A percentile compares a stretch with the other conserved stretches of the same genome.
These are phyloP conservation scores for Rhodotorula sp. DNA, from an alignment of 1,284 basidiomycete species.

Conservation along the genomic window DNA sequence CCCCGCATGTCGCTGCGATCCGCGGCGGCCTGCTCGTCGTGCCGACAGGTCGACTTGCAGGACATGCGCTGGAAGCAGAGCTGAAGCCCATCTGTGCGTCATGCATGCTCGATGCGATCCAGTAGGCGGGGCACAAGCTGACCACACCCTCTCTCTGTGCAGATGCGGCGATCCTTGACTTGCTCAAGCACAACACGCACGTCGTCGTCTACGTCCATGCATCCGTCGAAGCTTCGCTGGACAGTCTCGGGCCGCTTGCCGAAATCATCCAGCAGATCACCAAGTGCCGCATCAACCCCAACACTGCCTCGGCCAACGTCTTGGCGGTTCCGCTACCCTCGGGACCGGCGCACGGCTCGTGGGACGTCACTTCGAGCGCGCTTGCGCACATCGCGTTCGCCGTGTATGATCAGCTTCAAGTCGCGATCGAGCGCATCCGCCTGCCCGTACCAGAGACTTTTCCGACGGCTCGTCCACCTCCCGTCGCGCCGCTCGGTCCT, in stretches of 20 bases:
- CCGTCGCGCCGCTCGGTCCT: slow-evolving; percentile 4
- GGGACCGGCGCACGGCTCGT: slow-evolving; percentile 49
- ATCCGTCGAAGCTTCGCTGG: slow-evolving; percentile 48
- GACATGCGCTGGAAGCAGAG: slow-evolving; percentile 13
- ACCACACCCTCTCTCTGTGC: not conserved
- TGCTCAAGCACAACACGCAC: slow-evolving; percentile 18
- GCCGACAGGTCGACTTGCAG: slow-evolving; percentile 13
- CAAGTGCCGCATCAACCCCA: slow-evolving; percentile 9
- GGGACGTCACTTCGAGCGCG: slow-evolving; percentile 7
- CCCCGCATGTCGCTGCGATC: slow-evolving; percentile 7
- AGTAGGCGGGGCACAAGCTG: not conserved
- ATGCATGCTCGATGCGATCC: not conserved
- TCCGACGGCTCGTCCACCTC: slow-evolving; percentile 21
- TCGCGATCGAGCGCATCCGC: slow-evolving; percentile 60
- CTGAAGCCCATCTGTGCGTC: slow-evolving; percentile 32
- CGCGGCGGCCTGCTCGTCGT: slow-evolving; percentile 26
- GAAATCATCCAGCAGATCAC: slow-evolving; percentile 49
- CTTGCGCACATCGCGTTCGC: slow-evolving; percentile 48
- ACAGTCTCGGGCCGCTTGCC: slow-evolving; percentile 56
- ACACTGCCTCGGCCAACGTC: slow-evolving; percentile 43
- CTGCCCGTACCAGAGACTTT: slow-evolving; percentile 53
- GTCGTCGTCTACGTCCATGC: slow-evolving; percentile 66
- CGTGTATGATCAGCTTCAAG: slow-evolving; percentile 65
- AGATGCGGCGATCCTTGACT: slow-evolving; percentile 16
- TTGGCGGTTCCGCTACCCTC: slow-evolving; percentile 64